These are phyloP conservation scores for Phialophora verrucosa DNA, from an alignment of 2,329 filamentous ascomycete genomes.

Conservation along the genomic window DNA sequence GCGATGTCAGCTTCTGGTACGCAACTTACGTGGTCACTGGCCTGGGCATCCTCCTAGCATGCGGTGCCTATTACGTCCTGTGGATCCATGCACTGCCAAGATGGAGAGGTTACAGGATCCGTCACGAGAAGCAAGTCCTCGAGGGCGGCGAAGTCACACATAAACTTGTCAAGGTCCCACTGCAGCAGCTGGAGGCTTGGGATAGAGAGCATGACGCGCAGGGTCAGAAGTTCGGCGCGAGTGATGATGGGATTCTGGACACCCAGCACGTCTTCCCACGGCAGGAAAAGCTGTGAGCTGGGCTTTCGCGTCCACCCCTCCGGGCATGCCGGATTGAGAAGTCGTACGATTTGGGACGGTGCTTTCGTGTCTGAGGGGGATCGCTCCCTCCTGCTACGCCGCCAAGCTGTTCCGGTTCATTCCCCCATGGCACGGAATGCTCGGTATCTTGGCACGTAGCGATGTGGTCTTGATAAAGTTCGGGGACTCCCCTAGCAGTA, in stretches of 20 bases:
- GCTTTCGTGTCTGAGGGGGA: neutral
- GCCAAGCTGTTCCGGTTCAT: neutral
- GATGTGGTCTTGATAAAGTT: neutral
- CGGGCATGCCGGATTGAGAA: neutral
- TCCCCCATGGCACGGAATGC: neutral
- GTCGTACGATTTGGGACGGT: neutral
- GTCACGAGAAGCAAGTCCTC: constrained; percentile 60
- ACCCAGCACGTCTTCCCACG: constrained; percentile 4
- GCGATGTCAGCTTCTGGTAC: constrained; percentile 76
- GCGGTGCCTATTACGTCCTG: constrained; percentile 62
- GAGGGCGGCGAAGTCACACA: constrained; percentile 58
- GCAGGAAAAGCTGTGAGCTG: constrained; percentile 12
- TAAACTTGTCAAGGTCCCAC: constrained; percentile 61
- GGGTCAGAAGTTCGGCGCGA: constrained; percentile 35
- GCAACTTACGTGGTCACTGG: constrained; percentile 71
- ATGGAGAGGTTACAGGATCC: constrained; percentile 59
- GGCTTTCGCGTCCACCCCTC: neutral
- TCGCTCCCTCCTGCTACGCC: neutral
- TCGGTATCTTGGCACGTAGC: neutral
- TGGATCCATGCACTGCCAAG: constrained; percentile 65
- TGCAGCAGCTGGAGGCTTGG: constrained; percentile 60
- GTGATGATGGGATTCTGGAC: constrained; percentile 8
- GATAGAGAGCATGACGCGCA: constrained; percentile 62
- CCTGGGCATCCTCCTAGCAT: constrained; percentile 62
- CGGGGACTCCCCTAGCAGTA: neutral